Evolutionary conservation across 176 grass and related monocot species (phyloP).

Genomic region (Hyparrhenia diplandra): DNA sequence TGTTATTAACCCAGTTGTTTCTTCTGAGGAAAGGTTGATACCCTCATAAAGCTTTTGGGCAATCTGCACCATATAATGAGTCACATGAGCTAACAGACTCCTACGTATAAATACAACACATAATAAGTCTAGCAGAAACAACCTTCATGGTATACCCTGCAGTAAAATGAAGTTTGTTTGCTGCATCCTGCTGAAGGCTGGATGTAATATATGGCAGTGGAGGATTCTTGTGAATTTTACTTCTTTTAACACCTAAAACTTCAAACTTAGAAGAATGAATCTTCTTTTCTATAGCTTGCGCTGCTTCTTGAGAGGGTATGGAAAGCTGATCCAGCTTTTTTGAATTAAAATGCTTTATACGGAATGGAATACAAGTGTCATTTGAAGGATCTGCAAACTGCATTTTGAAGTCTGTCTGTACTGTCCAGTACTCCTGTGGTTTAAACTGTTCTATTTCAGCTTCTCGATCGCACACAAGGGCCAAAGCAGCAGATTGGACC

Average conservation of each 20-base stretch:
- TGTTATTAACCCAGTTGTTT: conserved; percentile 92
- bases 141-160: conserved; percentile 90
- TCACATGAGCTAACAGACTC: conserved; percentile 9
- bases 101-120: conserved; percentile 2
- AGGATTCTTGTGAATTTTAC: conserved; percentile 67
- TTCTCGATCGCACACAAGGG: conserved; percentile 89
- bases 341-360: conserved; percentile 68
- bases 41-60: conserved; percentile 96
- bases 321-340: conserved; percentile 83
- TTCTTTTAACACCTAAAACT: conserved; percentile 68
- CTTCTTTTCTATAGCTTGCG: conserved; percentile 52
- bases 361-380: conserved; percentile 36
- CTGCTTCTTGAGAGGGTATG: conserved; percentile 60
- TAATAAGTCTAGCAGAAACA: conserved; percentile 27
- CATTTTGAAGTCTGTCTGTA: conserved; percentile 50
- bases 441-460: conserved; percentile 78
- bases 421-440: conserved; percentile 81
- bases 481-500: conserved; percentile 92
- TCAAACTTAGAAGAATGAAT: conserved; percentile 60
- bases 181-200: conserved; percentile 90
- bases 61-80: conserved; percentile 53
- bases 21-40: conserved; percentile 71
- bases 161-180: conserved; percentile 69
- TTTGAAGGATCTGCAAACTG: conserved; percentile 37
- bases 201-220: conserved; percentile 96